These are phyloP conservation scores for Mortierella sp. DNA, from an alignment of 371 early-diverging fungal genomes.

Conservation along the genomic window DNA sequence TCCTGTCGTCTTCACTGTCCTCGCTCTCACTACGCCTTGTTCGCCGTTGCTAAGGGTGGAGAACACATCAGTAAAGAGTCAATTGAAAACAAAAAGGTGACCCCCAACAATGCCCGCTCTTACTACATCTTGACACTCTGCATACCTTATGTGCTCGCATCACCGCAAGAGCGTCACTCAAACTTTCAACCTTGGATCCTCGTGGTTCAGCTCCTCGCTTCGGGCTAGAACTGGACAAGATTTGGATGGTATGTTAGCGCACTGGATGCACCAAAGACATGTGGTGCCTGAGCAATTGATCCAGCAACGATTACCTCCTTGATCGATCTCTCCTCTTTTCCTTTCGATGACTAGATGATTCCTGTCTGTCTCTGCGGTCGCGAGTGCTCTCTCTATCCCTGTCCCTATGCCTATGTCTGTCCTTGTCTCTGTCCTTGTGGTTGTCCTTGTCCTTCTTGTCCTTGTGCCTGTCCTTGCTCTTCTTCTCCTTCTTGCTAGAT, in stretches of 20 bases:
- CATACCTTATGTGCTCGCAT: constrained; percentile 48
- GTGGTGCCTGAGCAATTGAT: neutral
- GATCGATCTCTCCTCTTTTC: constrained; percentile 34
- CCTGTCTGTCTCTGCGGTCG: constrained; percentile 7
- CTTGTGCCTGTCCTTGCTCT: constrained; percentile 7
- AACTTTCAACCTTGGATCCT: constrained; percentile 32
- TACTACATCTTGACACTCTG: no score
- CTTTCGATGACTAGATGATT: constrained; percentile 3
- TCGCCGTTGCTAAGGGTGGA: constrained; percentile 11
- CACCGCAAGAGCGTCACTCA: constrained; percentile 42
- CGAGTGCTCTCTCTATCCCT: constrained; percentile 14
- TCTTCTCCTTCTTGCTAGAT: neutral
- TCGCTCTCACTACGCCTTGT: constrained; percentile 13
- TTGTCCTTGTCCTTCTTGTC: constrained; percentile 17
- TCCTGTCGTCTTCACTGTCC: constrained; percentile 11
- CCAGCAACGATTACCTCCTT: constrained; percentile 21
- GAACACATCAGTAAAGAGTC: neutral
- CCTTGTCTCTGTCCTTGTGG: constrained; percentile 8
- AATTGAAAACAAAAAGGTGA: neutral
- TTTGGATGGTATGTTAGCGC: neutral
- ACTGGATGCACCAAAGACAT: neutral
- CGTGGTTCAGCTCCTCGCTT: constrained; percentile 20
- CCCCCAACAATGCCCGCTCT: neutral
- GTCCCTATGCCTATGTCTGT: constrained; percentile 15
- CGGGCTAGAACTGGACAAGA: constrained; percentile 10